Conservation (phyloP, 441 rosid genomes). For the Bocquillonia castaneifolia region DNA sequence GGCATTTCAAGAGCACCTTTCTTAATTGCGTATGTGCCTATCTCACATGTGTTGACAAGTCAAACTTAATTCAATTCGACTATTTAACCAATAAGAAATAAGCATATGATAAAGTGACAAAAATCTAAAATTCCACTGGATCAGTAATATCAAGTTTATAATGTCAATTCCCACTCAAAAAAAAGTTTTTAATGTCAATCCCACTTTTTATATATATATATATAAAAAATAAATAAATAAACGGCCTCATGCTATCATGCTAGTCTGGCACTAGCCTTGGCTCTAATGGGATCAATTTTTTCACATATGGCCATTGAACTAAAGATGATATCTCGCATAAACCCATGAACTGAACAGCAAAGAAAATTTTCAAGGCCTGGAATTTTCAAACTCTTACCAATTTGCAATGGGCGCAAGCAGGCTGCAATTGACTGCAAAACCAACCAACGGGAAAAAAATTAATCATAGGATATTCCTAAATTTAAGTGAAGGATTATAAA, state of each 20-base stretch:
- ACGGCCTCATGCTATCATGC: neutral
- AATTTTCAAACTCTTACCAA: neutral
- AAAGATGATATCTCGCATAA: neutral
- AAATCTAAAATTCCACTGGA: neutral
- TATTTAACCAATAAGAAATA: neutral
- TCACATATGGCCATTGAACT: neutral
- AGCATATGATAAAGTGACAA: neutral
- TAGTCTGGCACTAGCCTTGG: neutral
- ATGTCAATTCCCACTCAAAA: neutral
- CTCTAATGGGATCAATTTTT: neutral
- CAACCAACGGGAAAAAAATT: too few species aligned
- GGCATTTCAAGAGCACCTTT: neutral
- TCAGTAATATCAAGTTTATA: neutral
- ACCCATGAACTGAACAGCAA: neutral
- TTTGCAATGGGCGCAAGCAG: neutral
- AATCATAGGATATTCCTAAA: slow-evolving; percentile 8
- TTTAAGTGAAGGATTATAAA: neutral
- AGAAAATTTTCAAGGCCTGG: neutral
- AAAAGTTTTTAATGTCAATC: neutral
- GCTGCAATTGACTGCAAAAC: too few species aligned
- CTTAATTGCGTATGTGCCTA: neutral
- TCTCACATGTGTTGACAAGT: neutral
- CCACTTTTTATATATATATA: too few species aligned
- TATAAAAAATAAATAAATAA: neutral
- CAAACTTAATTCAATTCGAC: neutral